Evolutionary conservation across 2,329 filamentous ascomycete species (phyloP), one percentile per base, ranked within the genome.

Genomic region (Bertia moriformis): DNA sequence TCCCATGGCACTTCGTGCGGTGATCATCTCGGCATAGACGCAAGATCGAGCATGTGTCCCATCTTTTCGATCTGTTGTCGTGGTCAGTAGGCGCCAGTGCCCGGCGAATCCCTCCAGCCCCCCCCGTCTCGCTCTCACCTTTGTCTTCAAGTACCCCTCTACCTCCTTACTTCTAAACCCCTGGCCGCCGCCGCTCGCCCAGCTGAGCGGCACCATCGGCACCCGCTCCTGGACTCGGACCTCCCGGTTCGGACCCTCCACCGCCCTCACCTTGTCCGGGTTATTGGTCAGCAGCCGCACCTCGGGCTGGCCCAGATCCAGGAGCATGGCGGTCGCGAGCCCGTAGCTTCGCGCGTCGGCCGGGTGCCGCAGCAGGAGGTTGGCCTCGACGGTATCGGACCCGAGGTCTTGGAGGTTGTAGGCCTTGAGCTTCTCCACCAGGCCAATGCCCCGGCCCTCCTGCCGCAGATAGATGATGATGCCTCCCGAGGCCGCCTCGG

Each of bases 381-480:
- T 98, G 2, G 91, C 91, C 61, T 98, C 87, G 24, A 96, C 93
- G 0, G 91, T 98, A 59, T 98, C 91, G n/a, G 83, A 88, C 0
- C 91, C 91, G 18, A 98, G 66, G 60, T 98, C 91, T 57, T 98
- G 91, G 33, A 98, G 66, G 53, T 98, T 98, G 60, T 98, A 98
- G 3, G 91, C 91, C 61, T 98, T 96, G 29, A 98, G 69, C 60
- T 98, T 98, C 62, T 94, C 88, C 2, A 85, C 82, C 0, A 98
- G 69, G 0, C 91, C 91, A 46, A 98, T 98, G 2, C 91, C 91
- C 18, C 91, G 83, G 0, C 91, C 91, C 62, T 98, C 91, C 59
- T 98, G 91, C 17, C 91, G 80, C 17, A 98, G 68, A 54, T 98
- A 98, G 49, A 98, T 79, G 47, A 98, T 94, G 40, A 94, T 87